Conservation (phyloP, 805 yeast species). For the Zygotorulaspora danielsina region DNA sequence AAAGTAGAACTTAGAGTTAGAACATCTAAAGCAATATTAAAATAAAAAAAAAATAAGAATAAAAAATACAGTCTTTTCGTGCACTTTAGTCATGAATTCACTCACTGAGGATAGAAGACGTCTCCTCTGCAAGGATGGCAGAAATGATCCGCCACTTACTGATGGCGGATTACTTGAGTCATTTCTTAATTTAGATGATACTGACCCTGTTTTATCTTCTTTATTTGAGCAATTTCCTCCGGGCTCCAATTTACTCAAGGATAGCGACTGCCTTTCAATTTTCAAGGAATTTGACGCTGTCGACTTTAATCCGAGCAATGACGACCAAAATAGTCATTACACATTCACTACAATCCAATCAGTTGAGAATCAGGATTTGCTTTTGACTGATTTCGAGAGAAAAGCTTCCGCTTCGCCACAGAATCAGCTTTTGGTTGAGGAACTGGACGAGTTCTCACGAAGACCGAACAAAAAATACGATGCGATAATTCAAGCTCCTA, state of each 20-base stretch:
- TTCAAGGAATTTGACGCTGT: slow-evolving; percentile 5
- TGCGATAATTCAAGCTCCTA: not conserved
- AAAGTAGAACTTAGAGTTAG: too few relatives aligned
- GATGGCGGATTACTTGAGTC: slow-evolving; percentile 8
- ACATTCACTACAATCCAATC: slow-evolving; percentile 10
- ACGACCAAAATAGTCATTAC: slow-evolving; percentile 11
- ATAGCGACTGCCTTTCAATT: slow-evolving; percentile 4
- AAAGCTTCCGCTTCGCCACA: slow-evolving; percentile 10
- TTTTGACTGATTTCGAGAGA: slow-evolving; percentile 12
- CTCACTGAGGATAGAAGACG: slow-evolving; percentile 6
- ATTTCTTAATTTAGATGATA: slow-evolving; percentile 7
- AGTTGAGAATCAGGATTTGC: slow-evolving; percentile 9
- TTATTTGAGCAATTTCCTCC: slow-evolving; percentile 9
- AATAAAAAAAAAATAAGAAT: too few relatives aligned
- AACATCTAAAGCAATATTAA: too few relatives aligned
- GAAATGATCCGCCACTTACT: slow-evolving; percentile 11
- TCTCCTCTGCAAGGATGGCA: slow-evolving; percentile 1
- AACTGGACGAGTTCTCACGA: not conserved
- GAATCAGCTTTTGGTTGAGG: slow-evolving; percentile 3
- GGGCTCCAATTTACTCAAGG: slow-evolving; percentile 5
- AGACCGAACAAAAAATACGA: not conserved
- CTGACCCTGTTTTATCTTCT: slow-evolving; percentile 10
- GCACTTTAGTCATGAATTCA: slow-evolving; percentile 7
- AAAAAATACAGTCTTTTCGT: slow-evolving; percentile 1
- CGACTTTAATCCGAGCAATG: not conserved